Conservation (phyloP, 1,139 yeast species). For the Fermentozyma sake region DNA sequence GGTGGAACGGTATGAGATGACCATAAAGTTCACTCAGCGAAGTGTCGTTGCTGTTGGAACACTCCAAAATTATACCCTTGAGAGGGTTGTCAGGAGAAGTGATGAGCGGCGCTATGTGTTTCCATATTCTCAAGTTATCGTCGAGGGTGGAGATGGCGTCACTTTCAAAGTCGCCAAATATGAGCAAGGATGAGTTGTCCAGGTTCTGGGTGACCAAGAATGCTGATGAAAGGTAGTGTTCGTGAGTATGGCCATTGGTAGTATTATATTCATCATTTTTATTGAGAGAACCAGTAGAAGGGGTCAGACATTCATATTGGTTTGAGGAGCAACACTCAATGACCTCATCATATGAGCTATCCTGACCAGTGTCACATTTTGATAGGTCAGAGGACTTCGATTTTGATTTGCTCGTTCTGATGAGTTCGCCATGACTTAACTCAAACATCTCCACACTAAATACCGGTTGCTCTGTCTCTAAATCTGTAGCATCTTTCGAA, state of each 20-base stretch:
- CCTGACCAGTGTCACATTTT: no score
- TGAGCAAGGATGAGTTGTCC: constrained; percentile 35
- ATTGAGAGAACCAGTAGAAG: no score
- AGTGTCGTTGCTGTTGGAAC: constrained; percentile 57
- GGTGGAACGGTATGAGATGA: constrained; percentile 65
- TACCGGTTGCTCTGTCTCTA: no score
- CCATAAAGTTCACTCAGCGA: constrained; percentile 56
- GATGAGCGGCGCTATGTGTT: constrained; percentile 44
- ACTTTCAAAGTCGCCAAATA: constrained; percentile 83
- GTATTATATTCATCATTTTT: no score
- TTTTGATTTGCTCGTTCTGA: no score
- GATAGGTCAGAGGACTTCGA: no score
- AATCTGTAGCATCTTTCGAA: no score
- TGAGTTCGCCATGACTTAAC: constrained; percentile 39
- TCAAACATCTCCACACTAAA: constrained; percentile 34
- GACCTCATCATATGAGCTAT: no score
- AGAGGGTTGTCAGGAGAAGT: constrained; percentile 25
- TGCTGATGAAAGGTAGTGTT: constrained; percentile 33
- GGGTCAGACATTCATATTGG: no score
- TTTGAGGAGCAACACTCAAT: no score
- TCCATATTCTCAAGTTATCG: constrained; percentile 55
- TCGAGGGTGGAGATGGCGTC: constrained; percentile 44
- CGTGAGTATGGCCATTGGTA: no score
- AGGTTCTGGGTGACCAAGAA: constrained; percentile 41
- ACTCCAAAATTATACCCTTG: constrained; percentile 65